A percentile compares a stretch with the other conserved stretches of the same genome.
Conservation (phyloP, 768 basidiomycete species). For the Fistulinella prunicolor region DNA sequence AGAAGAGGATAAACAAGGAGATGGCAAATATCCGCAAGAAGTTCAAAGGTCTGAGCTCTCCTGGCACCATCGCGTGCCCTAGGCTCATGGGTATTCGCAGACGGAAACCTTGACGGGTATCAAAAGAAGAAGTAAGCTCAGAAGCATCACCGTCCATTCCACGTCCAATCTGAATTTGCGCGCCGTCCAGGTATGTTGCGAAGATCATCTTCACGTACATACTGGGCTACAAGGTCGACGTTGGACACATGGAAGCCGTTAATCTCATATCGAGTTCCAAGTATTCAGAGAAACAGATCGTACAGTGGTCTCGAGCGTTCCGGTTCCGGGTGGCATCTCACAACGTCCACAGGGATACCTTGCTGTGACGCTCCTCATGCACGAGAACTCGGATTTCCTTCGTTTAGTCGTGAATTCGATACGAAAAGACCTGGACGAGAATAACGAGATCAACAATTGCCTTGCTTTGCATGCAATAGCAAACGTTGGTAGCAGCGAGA, state of each 20-base stretch:
- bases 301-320: slow-evolving; percentile 40
- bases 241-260: slow-evolving; percentile 99
- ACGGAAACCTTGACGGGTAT: slow-evolving; percentile 85
- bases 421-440: slow-evolving; percentile 92
- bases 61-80: slow-evolving; percentile 4
- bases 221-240: slow-evolving; percentile 96
- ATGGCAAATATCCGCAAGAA: slow-evolving; percentile 99
- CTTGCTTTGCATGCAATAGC: slow-evolving; percentile 97
- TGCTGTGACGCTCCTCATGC: slow-evolving; percentile 95
- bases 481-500: slow-evolving; percentile 95
- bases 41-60: slow-evolving; percentile 73
- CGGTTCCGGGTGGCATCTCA: neutral
- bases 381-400: slow-evolving; percentile 97
- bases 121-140: slow-evolving; percentile 85
- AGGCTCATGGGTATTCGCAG: slow-evolving; percentile 35
- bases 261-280: slow-evolving; percentile 94
- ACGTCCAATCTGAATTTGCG: slow-evolving; percentile 15
- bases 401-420: slow-evolving; percentile 98
- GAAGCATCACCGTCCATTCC: slow-evolving; percentile 8
- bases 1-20: slow-evolving; percentile 99
- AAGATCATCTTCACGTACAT: slow-evolving; percentile 99
- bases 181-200: slow-evolving; percentile 76
- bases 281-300: slow-evolving; percentile 99
- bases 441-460: slow-evolving; percentile 93
- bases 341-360: slow-evolving; percentile 76